Base-by-base conservation (phyloP, 345 rosid genomes). In the Salix exigua region DNA sequence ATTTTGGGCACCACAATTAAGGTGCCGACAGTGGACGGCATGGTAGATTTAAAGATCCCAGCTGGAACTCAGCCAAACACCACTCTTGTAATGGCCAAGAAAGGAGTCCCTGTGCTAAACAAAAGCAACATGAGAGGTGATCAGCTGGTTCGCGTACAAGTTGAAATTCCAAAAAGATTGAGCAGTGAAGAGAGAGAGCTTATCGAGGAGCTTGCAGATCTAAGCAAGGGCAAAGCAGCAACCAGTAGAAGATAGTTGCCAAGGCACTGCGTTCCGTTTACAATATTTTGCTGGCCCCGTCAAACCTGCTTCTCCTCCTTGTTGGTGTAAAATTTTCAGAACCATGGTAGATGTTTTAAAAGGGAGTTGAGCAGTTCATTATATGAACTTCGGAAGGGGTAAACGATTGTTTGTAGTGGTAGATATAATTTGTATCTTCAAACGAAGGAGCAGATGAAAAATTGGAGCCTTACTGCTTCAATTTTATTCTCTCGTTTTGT, bases 81-180 rank as follows among this genome's bases (percentile, higher is more conserved):
- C 8, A 96, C 98, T 0, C 88, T 96, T 28, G 92, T 94, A 64
- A 94, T 96, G 99, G 93, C 97, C 23, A 96, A 89, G 82, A 96
- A 89, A 76, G 98, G 99, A 21, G 96, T 96, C 44, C 98, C 98
- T 3, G 87, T 92, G 28, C 83, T 94, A 73, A 96, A 91, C 75
- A 96, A 89, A 87, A 92, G 87, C 81, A 94, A 88, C 83, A 86
- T 86, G 93, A 90, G 97, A 76, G 99, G 98, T 14, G 99, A 94
- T 77, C 98, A 94, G 83, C 76, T 96, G 87, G 99, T 96, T 25
- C 94, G 98, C 9, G 97, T 96, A 35, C 99, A 96, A 77, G 96
- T 96, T 0, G 99, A 96, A 85, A 96, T 96, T 74, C 99, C 99
- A 0, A 96, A 96, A 81, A 84, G 94, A 75, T 81, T 96, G 89